Conservation (phyloP, 2,329 filamentous ascomycete genomes). For the Paecilomyces formosus region DNA sequence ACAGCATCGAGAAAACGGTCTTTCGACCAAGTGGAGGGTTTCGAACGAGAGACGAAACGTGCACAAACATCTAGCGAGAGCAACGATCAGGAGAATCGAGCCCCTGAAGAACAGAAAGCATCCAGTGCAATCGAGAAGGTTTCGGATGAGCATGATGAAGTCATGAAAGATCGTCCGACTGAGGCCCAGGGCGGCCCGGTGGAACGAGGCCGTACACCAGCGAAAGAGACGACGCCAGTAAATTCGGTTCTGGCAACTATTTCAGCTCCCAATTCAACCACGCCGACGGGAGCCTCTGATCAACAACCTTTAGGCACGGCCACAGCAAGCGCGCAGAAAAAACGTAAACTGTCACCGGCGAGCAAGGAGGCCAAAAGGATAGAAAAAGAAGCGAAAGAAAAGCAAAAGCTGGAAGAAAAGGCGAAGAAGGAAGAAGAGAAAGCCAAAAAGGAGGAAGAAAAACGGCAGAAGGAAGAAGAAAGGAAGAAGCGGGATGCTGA, state of each 20-base stretch:
- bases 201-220: not conserved
- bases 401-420: slow-evolving; percentile 26
- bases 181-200: not conserved
- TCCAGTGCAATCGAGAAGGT: not conserved
- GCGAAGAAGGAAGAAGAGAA: slow-evolving; percentile 24
- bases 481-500: slow-evolving; percentile 38
- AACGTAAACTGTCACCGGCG: slow-evolving; percentile 23
- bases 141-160: not conserved
- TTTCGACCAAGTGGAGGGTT: slow-evolving; percentile 18
- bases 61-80: slow-evolving; percentile 5
- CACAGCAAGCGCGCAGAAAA: slow-evolving; percentile 17
- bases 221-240: not conserved
- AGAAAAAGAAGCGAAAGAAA: slow-evolving; percentile 21
- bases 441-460: slow-evolving; percentile 30
- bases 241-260: not conserved
- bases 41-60: slow-evolving; percentile 4
- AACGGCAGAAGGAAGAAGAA: slow-evolving; percentile 40
- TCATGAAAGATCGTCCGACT: not conserved
- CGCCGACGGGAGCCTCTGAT: not conserved
- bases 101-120: not conserved
- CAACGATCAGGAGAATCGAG: not conserved
- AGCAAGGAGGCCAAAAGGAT: slow-evolving; percentile 17
- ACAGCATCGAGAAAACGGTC: slow-evolving; percentile 19
- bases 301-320: slow-evolving; percentile 7
- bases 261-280: not conserved